Percentiles rank a stretch among this genome's conserved stretches.
Evolutionary conservation across 2,329 filamentous ascomycete species (phyloP).

Genomic region (Ceratocystis alfenasii): DNA sequence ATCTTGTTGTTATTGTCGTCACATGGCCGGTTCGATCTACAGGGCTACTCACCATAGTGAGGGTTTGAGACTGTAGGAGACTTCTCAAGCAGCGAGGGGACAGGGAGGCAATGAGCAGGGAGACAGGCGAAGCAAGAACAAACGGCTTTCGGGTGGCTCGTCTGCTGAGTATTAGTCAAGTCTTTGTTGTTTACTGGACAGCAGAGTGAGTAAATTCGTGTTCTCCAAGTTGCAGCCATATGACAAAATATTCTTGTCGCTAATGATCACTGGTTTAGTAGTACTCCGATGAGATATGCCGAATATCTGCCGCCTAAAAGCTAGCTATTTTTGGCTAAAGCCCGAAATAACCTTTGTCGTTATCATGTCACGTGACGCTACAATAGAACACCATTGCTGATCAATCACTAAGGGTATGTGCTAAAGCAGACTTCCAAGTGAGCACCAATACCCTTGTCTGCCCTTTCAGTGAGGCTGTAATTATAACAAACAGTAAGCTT

Average conservation of each 20-base stretch:
- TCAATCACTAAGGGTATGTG: too few species aligned
- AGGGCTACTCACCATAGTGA: slow-evolving; percentile 17
- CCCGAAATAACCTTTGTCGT: too few species aligned
- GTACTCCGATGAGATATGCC: not conserved
- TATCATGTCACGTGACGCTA: too few species aligned
- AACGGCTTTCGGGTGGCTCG: not conserved
- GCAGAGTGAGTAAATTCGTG: not conserved
- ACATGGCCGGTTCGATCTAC: not conserved
- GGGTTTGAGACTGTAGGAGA: not conserved
- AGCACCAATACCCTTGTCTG: not conserved
- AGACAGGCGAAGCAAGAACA: not conserved
- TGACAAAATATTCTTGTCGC: slow-evolving; percentile 11
- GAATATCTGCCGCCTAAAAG: slow-evolving; percentile 1
- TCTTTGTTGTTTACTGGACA: not conserved
- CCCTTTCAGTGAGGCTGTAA: slow-evolving; percentile 1
- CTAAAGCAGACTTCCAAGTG: too few species aligned
- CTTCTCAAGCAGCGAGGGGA: not conserved
- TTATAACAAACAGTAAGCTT: not conserved
- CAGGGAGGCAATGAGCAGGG: not conserved
- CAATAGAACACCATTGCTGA: not conserved
- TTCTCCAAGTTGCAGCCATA: not conserved
- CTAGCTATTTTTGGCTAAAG: not conserved
- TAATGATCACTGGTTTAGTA: not conserved
- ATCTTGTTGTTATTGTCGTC: not conserved
- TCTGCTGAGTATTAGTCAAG: not conserved